Conservation (phyloP, 1,284 basidiomycete species). For the Puccinia sorghi region DNA sequence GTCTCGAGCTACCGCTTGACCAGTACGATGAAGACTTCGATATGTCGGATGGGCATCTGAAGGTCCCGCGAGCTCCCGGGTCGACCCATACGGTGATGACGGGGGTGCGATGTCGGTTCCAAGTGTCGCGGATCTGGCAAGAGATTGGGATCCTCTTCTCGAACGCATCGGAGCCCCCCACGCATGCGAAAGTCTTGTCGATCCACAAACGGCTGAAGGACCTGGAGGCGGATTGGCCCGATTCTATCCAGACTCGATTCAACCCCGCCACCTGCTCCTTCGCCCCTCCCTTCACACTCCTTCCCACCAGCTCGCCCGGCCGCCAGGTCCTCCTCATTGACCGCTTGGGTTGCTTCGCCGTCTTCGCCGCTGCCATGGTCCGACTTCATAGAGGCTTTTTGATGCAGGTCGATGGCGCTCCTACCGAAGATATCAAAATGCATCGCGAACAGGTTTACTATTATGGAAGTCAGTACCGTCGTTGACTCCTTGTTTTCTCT, state of each 20-base stretch:
- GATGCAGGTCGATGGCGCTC: slow-evolving; percentile 16
- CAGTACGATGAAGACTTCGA: slow-evolving; percentile 43
- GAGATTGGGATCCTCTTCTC: slow-evolving; percentile 31
- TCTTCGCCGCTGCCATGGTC: slow-evolving; percentile 33
- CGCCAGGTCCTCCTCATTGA: slow-evolving; percentile 25
- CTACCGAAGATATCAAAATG: slow-evolving; percentile 22
- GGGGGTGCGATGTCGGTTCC: slow-evolving; percentile 35
- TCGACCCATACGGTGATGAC: slow-evolving; percentile 35
- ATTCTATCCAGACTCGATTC: slow-evolving; percentile 22
- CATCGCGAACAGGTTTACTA: slow-evolving; percentile 35
- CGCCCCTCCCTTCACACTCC: neutral
- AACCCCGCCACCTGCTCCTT: slow-evolving; percentile 26
- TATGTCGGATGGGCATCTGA: slow-evolving; percentile 4
- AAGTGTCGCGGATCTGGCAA: slow-evolving; percentile 25
- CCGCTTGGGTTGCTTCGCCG: slow-evolving; percentile 26
- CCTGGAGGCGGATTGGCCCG: slow-evolving; percentile 10
- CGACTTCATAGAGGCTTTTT: slow-evolving; percentile 39
- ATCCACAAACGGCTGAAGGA: slow-evolving; percentile 16
- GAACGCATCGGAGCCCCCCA: slow-evolving; percentile 14
- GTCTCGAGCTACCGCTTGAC: slow-evolving; percentile 31
- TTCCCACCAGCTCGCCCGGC: slow-evolving; percentile 10
- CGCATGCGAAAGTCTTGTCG: slow-evolving; percentile 25
- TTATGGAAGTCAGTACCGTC: slow-evolving; percentile 26
- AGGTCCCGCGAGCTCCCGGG: slow-evolving; percentile 5
- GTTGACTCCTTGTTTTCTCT: neutral